Base-by-base conservation (phyloP, 768 basidiomycete genomes). In the Leccinum uliginosum region DNA sequence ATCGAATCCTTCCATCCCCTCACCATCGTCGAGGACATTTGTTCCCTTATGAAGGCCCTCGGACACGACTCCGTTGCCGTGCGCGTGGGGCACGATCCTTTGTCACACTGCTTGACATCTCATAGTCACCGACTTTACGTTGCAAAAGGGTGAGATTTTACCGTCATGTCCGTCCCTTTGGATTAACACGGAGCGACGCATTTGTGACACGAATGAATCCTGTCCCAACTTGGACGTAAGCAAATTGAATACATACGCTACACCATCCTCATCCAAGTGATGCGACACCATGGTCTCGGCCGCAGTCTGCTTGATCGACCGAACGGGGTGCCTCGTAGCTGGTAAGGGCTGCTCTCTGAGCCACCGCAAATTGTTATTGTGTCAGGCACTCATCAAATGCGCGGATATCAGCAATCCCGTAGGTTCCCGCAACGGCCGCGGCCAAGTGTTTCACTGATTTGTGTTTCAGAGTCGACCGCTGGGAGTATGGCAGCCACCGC, bases 371-470 rank as follows among this genome's bases (percentile, higher is more conserved):
- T 76, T 89, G 24, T 72, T 96, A 53, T 71, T 93, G 24, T 96
- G 92, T 68, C 93, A 98, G 65, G 89, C 90, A 3, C 75, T 99
- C 51, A 85, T 99, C 70, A 98, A 99, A 73, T 97, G 95, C 66
- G 94, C 96, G 15, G 97, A 99, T 74, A 98, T 99, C 66, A 94
- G 92, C 69, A 99, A 99, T 71, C 96, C 97, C 17, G 94, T 97
- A 69, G 62, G 94, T 83, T 17, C 29, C 49, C 14, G 30, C 9
- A n/a, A 48, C 6, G 10, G 38, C 35, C 26, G 54, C 10, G 24
- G 23, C 10, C 57, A 60, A 26, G 6, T 6, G 32, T 50, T 53
- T 54, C 27, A 56, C 51, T 62, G 45, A 62, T 48, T 29, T 4
- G 4, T 43, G 44, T 53, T 44, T 32, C 65, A 98, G 94, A 87